Evolutionary conservation across 805 yeast species (phyloP).

Genomic region (Kodamaea fukazawae): DNA sequence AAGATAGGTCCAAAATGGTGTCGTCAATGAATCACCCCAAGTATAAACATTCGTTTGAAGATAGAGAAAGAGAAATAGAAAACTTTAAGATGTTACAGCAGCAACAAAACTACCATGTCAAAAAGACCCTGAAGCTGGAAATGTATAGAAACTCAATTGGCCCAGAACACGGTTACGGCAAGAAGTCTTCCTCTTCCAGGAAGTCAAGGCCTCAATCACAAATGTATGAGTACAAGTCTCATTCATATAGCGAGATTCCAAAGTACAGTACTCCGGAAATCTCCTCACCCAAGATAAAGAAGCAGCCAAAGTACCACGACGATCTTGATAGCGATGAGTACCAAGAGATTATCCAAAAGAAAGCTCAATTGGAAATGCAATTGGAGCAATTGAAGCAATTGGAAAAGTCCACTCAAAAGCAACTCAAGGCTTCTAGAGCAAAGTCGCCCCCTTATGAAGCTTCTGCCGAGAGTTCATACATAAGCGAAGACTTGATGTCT

Average conservation of each 20-base stretch:
- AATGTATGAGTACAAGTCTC: conserved; percentile 13
- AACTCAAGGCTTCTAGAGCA: conserved; percentile 2
- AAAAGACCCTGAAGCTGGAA: conserved; percentile 16
- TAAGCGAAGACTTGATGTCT: conserved; percentile 35
- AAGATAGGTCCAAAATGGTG: conserved; percentile 12
- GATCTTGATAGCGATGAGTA: conserved; percentile 14
- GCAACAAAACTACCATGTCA: conserved; percentile 28
- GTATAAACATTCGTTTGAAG: conserved; percentile 18
- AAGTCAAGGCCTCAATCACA: conserved; percentile 19
- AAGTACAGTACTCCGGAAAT: conserved; percentile 27
- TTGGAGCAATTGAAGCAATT: conserved; percentile 31
- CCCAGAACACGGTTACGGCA: conserved; percentile 3
- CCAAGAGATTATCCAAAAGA: conserved; percentile 33
- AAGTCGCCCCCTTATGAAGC: conserved; percentile 11
- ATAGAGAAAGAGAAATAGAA: conserved; percentile 30
- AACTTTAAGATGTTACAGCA: conserved; percentile 28
- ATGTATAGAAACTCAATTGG: conserved; percentile 10
- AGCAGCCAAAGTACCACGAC: conserved; percentile 9
- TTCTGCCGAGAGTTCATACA: conserved; percentile 27
- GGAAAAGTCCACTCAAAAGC: conserved; percentile 19
- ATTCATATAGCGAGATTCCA: conserved; percentile 19
- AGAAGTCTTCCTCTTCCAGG: conserved; percentile 6
- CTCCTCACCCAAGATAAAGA: conserved; percentile 22
- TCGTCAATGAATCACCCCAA: conserved; percentile 19
- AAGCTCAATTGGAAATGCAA: conserved; percentile 40